These are phyloP conservation scores for Solanum medicagineum DNA, from an alignment of 257 asterid genomes.

Conservation along the genomic window DNA sequence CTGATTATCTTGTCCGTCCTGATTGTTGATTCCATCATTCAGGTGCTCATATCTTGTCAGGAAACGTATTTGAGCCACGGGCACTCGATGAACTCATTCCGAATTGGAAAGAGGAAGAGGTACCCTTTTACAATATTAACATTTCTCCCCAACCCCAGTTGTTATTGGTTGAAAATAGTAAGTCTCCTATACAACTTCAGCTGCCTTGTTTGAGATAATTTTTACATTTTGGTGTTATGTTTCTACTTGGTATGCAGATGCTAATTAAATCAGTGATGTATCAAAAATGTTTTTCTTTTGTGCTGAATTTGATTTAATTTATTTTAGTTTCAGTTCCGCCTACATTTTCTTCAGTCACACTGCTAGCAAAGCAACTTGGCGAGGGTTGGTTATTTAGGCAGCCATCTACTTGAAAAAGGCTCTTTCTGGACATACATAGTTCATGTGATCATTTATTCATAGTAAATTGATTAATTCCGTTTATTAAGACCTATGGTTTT, in stretches of 20 bases:
- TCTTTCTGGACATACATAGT: not conserved
- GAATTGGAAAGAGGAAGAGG: constrained; percentile 80
- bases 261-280: not conserved
- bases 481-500: not conserved
- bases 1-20: not conserved
- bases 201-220: not conserved
- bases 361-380: not conserved
- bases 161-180: not conserved
- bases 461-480: not conserved
- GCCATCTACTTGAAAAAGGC: not conserved
- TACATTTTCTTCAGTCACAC: not conserved
- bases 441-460: not conserved
- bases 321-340: not conserved
- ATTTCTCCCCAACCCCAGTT: not conserved
- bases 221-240: not conserved
- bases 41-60: constrained; percentile 96
- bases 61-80: constrained; percentile 92
- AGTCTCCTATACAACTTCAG: not conserved
- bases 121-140: constrained; percentile 7
- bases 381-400: not conserved
- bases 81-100: constrained; percentile 94
- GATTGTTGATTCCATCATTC: not conserved
- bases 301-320: not conserved
- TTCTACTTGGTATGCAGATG: not conserved
- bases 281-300: not conserved